Evolutionary conservation across 2,329 filamentous ascomycete species (phyloP).

Genomic region (Nannizziopsis arthrosporioides): DNA sequence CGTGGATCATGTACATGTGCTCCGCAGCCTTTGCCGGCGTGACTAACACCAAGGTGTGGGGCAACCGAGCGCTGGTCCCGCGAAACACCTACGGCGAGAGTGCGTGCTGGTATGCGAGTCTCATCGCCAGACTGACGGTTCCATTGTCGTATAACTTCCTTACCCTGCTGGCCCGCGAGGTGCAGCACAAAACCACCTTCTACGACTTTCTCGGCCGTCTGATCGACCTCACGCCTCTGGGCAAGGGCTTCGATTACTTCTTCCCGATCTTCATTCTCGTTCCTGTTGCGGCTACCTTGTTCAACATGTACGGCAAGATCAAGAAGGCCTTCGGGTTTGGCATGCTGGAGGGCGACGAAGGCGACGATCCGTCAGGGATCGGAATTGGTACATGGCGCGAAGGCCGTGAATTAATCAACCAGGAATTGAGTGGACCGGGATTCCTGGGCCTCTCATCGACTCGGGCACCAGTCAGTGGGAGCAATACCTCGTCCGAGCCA

Average conservation of each 20-base stretch:
- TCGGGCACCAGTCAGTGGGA: conserved; percentile 11
- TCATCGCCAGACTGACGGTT: conserved; percentile 84
- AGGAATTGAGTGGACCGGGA: conserved; percentile 58
- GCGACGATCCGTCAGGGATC: conserved; percentile 52
- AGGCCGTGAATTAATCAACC: conserved; percentile 77
- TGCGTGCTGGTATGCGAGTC: conserved; percentile 89
- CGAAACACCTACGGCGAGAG: conserved; percentile 87
- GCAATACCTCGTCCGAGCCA: neutral
- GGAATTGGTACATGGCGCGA: conserved; percentile 83
- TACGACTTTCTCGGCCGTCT: conserved; percentile 73
- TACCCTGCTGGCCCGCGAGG: conserved; percentile 63
- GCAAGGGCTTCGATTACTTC: conserved; percentile 71
- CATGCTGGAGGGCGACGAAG: conserved; percentile 55
- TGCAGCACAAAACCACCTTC: conserved; percentile 71
- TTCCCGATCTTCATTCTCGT: conserved; percentile 82
- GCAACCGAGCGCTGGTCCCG: conserved; percentile 76
- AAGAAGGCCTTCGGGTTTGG: conserved; percentile 69
- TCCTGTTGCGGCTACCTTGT: conserved; percentile 72
- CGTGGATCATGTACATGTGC: conserved; percentile 96
- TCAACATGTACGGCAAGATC: conserved; percentile 77
- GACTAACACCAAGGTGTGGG: conserved; percentile 93
- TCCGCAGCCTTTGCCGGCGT: conserved; percentile 76
- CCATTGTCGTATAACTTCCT: conserved; percentile 94
- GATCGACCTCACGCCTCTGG: conserved; percentile 72
- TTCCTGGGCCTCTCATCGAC: conserved; percentile 33